Conservation (phyloP, 805 yeast genomes). For the Scheffersomyces amazonensis region DNA sequence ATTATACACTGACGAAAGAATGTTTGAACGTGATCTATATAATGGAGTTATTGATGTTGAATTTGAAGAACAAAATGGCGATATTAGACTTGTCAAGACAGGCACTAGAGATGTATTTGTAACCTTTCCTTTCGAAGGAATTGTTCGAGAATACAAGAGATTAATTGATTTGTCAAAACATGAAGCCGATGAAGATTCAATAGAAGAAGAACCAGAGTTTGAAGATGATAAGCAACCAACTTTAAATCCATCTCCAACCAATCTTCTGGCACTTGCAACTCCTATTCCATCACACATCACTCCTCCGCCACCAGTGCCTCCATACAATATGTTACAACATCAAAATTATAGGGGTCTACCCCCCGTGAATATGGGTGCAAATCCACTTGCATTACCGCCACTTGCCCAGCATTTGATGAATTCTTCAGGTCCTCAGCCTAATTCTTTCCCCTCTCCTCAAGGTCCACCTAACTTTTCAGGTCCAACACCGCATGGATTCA, state of each 20-base stretch:
- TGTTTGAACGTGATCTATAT: constrained; percentile 50
- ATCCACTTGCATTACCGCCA: background rate
- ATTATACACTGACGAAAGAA: constrained; percentile 46
- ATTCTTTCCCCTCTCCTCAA: background rate
- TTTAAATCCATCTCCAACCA: background rate
- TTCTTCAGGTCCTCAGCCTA: background rate
- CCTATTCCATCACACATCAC: background rate
- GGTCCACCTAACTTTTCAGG: background rate
- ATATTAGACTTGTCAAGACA: constrained; percentile 2
- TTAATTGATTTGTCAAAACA: constrained; percentile 3
- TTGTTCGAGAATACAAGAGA: constrained; percentile 8
- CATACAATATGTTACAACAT: constrained; percentile 1
- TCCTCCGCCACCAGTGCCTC: background rate
- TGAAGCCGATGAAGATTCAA: background rate
- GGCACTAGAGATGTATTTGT: constrained; percentile 7
- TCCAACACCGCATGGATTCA: background rate
- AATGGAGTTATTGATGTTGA: constrained; percentile 46
- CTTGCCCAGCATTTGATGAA: background rate
- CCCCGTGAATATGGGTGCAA: too few relatives aligned
- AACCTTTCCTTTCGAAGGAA: constrained; percentile 14
- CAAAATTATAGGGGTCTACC: background rate
- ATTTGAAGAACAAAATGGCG: constrained; percentile 2
- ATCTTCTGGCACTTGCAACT: background rate
- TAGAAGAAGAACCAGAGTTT: background rate
- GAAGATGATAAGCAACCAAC: background rate